These are phyloP conservation scores for Platanthera guangdongensis DNA, from an alignment of 106 monocot genomes.

Conservation along the genomic window DNA sequence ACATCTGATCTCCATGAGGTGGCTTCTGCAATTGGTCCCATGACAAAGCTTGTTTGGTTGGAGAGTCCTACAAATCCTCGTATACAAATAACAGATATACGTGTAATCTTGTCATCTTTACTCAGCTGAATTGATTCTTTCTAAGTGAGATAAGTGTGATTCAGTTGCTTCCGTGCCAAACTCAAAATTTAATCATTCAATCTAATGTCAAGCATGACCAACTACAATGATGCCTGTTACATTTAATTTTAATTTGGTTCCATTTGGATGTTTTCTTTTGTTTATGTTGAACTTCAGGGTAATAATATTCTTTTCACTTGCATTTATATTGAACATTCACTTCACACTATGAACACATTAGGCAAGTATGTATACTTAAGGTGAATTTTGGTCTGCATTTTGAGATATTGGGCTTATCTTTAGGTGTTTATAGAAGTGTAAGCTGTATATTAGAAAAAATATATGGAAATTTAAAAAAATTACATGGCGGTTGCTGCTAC, in stretches of 20 bases:
- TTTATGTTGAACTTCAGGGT: background rate
- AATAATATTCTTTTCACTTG: background rate
- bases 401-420: too few relatives aligned
- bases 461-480: too few relatives aligned
- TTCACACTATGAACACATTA: background rate
- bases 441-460: too few relatives aligned
- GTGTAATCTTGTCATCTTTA: slow-evolving; percentile 25
- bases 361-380: background rate
- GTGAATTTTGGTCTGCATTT: too few relatives aligned
- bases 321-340: background rate
- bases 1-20: slow-evolving; percentile 61
- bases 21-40: slow-evolving; percentile 47
- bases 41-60: slow-evolving; percentile 82
- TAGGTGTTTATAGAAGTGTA: too few relatives aligned
- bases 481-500: too few relatives aligned
- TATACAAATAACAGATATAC: slow-evolving; percentile 71
- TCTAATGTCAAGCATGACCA: background rate
- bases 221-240: background rate
- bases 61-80: slow-evolving; percentile 98
- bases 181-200: background rate
- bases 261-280: background rate
- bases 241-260: background rate
- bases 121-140: background rate
- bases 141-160: background rate
- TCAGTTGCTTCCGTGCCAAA: background rate